Evolutionary conservation across 2,329 filamentous ascomycete species (phyloP).

Genomic region (Aspergillus ruber): DNA sequence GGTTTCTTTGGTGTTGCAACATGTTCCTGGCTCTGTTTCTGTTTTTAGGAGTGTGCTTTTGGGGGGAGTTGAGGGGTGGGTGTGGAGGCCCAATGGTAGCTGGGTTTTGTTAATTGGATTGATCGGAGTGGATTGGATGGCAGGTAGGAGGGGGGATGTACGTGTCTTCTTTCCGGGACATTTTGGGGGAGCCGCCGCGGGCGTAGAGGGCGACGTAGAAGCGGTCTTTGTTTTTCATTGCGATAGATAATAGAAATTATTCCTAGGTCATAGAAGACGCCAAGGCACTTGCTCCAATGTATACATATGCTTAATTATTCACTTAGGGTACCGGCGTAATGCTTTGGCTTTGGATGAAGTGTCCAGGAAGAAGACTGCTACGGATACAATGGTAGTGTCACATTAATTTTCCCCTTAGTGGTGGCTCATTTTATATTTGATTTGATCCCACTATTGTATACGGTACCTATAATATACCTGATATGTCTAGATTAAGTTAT

Average conservation of each 20-base stretch:
- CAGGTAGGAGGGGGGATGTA: conserved; percentile 2
- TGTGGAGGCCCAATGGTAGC: not conserved
- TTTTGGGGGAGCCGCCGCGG: conserved; percentile 14
- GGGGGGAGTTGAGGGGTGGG: not conserved
- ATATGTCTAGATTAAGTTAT: too few species aligned
- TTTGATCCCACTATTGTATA: too few species aligned
- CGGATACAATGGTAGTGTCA: too few species aligned
- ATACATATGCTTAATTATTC: too few species aligned
- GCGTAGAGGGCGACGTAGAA: conserved; percentile 25
- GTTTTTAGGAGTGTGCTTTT: not conserved
- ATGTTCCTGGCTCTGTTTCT: not conserved
- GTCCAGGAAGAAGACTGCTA: too few species aligned
- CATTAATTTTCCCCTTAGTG: too few species aligned
- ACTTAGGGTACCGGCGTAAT: too few species aligned
- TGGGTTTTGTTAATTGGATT: not conserved
- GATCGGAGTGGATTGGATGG: not conserved
- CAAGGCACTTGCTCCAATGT: too few species aligned
- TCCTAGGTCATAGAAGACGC: too few species aligned
- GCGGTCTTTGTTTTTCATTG: conserved; percentile 20
- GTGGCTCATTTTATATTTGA: too few species aligned
- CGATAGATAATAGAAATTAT: not conserved
- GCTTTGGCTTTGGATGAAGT: too few species aligned
- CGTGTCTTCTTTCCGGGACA: conserved; percentile 24
- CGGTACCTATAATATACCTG: too few species aligned
- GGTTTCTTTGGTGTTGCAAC: not conserved